Evolutionary conservation across 2,329 filamentous ascomycete species (phyloP).

Genomic region (Sodiomyces alkalinus): DNA sequence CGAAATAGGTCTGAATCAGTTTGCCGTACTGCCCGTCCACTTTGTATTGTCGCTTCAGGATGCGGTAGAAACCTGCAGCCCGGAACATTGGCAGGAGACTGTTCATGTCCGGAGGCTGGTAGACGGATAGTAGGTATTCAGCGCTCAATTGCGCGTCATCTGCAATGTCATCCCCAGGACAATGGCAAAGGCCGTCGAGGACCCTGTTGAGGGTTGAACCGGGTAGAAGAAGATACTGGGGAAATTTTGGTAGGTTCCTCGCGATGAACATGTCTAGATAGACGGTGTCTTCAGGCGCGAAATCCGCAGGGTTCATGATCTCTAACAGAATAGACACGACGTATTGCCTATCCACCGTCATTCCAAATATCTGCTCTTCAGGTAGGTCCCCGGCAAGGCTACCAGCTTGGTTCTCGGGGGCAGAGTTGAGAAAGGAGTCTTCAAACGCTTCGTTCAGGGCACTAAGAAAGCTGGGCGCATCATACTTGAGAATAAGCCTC

Average conservation of each 20-base stretch:
- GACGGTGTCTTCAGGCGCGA: slow-evolving; percentile 67
- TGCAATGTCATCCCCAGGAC: slow-evolving; percentile 62
- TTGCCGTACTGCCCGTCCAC: slow-evolving; percentile 65
- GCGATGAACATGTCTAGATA: slow-evolving; percentile 99
- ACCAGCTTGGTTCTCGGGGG: slow-evolving; percentile 46
- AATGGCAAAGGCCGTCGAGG: slow-evolving; percentile 69
- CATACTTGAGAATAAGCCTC: slow-evolving; percentile 70
- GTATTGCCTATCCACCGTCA: slow-evolving; percentile 79
- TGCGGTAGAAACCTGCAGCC: slow-evolving; percentile 72
- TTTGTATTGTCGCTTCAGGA: slow-evolving; percentile 79
- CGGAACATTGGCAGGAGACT: slow-evolving; percentile 64
- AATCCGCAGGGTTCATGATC: slow-evolving; percentile 68
- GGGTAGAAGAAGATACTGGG: slow-evolving; percentile 83
- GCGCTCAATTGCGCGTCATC: slow-evolving; percentile 96
- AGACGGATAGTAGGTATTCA: slow-evolving; percentile 86
- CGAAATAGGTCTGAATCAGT: slow-evolving; percentile 68
- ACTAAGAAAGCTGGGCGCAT: slow-evolving; percentile 84
- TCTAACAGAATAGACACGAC: slow-evolving; percentile 82
- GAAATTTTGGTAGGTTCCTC: slow-evolving; percentile 88
- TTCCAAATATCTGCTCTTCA: slow-evolving; percentile 51
- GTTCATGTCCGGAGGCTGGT: slow-evolving; percentile 72
- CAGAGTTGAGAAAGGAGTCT: slow-evolving; percentile 80
- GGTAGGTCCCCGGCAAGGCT: slow-evolving; percentile 33
- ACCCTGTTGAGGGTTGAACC: slow-evolving; percentile 74
- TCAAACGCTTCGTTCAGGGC: slow-evolving; percentile 96